These are phyloP conservation scores for Areca catechu DNA, from an alignment of 176 grass and related monocot genomes.

Conservation along the genomic window DNA sequence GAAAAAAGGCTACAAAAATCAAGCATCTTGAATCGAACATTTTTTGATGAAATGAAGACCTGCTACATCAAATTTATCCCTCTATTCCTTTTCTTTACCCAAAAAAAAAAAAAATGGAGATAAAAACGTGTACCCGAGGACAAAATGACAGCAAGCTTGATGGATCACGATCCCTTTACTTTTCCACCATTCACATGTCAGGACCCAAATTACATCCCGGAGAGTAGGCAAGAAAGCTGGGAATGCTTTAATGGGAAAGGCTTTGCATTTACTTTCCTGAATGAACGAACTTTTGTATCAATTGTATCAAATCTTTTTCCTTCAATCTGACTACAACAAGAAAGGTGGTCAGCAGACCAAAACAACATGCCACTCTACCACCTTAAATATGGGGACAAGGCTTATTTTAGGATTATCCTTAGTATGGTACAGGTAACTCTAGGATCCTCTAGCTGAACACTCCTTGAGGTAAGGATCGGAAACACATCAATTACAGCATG, in stretches of 20 bases:
- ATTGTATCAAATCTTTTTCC: conserved; percentile 10
- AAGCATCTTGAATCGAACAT: too few relatives aligned
- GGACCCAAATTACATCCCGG: too few relatives aligned
- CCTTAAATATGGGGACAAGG: neutral
- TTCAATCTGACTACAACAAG: conserved; percentile 3
- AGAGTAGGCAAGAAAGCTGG: too few relatives aligned
- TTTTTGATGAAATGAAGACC: too few relatives aligned
- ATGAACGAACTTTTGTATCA: conserved; percentile 29
- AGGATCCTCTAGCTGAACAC: neutral
- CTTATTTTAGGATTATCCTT: conserved; percentile 20
- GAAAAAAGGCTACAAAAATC: too few relatives aligned
- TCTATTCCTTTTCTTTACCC: too few relatives aligned
- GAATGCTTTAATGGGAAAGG: neutral
- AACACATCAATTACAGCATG: neutral
- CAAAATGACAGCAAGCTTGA: too few relatives aligned
- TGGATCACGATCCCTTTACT: too few relatives aligned
- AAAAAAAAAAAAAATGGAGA: too few relatives aligned
- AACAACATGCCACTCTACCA: neutral
- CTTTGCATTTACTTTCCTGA: conserved; percentile 16
- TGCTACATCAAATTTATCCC: too few relatives aligned
- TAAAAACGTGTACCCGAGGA: too few relatives aligned
- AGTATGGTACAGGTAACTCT: conserved; percentile 12
- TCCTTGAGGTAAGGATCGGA: neutral
- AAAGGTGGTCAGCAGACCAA: neutral
- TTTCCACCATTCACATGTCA: too few relatives aligned